A percentile compares a stretch with the other conserved stretches of the same genome.
Conservation (phyloP, 2,329 filamentous ascomycete species). For the Ceratocystiopsis sp. region DNA sequence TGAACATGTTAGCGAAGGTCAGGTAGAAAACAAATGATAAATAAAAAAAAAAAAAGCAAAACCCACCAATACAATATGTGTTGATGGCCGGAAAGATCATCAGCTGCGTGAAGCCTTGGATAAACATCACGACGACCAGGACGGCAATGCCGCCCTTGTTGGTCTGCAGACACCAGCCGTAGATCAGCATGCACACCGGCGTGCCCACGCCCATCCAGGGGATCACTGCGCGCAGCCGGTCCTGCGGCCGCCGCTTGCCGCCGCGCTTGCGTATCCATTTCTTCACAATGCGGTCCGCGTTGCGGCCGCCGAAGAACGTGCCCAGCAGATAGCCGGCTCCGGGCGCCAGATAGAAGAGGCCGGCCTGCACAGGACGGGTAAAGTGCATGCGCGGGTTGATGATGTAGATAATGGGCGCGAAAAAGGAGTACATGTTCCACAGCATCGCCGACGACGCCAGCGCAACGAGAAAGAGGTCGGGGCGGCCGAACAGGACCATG, state of each 20-base stretch:
- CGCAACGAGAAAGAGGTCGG: constrained; percentile 41
- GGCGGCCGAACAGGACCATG: constrained; percentile 40
- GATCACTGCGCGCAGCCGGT: constrained; percentile 44
- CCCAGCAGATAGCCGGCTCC: constrained; percentile 49
- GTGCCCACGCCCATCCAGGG: constrained; percentile 36
- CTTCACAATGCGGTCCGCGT: constrained; percentile 45
- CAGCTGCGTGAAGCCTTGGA: constrained; percentile 4
- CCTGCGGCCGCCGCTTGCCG: constrained; percentile 47
- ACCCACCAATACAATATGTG: constrained; percentile 2
- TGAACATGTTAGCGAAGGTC: constrained; percentile 27
- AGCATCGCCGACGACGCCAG: constrained; percentile 41
- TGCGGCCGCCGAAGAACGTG: constrained; percentile 50
- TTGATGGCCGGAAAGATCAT: constrained; percentile 6
- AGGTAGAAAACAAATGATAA: constrained; percentile 26
- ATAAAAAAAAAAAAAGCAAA: constrained; percentile 11
- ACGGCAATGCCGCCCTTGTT: constrained; percentile 2
- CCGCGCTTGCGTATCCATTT: constrained; percentile 37
- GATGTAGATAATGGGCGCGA: constrained; percentile 51
- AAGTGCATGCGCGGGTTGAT: constrained; percentile 52
- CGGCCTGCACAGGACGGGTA: constrained; percentile 41
- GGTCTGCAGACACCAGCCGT: constrained; percentile 4
- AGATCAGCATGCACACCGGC: constrained; percentile 6
- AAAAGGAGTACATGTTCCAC: constrained; percentile 52
- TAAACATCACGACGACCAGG: constrained; percentile 3
- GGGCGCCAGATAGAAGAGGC: constrained; percentile 53